phyloP scores from a whole-genome alignment of 2,329 filamentous ascomycete genomes.

The Beauveria bassiana region DNA sequence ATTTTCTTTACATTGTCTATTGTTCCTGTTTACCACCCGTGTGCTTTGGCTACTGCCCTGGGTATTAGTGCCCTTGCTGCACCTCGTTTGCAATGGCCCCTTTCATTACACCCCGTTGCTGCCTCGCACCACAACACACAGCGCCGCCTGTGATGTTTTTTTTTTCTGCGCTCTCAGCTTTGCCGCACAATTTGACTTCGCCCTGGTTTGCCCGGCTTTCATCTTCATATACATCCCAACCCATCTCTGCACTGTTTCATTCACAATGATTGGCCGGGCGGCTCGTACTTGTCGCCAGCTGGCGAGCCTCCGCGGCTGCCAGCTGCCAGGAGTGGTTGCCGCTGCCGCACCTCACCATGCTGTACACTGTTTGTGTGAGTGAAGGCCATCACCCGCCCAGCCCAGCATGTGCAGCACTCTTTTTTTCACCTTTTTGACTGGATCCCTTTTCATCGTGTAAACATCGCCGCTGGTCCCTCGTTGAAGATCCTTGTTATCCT shows the following conservation, averaged over 20 bases:
- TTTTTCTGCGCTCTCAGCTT: conserved; percentile 13
- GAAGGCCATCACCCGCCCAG: conserved; percentile 6
- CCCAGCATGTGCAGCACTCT: neutral
- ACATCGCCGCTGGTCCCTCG: neutral
- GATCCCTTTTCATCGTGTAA: neutral
- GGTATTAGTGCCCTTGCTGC: neutral
- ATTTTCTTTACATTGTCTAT: neutral
- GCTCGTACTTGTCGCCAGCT: conserved; percentile 5
- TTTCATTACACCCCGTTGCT: neutral
- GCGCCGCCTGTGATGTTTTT: conserved; percentile 6
- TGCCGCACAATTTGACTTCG: neutral
- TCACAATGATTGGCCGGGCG: neutral
- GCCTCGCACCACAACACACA: neutral
- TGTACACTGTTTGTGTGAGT: conserved; percentile 8
- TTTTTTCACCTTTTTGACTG: neutral
- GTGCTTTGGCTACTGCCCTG: conserved; percentile 4
- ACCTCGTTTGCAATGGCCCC: neutral
- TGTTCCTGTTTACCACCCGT: neutral
- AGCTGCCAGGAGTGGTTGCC: conserved; percentile 5
- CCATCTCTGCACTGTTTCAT: neutral
- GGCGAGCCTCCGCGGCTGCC: conserved; percentile 4
- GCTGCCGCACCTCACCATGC: neutral
- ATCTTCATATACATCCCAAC: neutral
- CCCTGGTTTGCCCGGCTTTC: neutral
- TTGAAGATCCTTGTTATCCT: neutral